Evolutionary conservation across 805 yeast species (phyloP).

Genomic region (Myxozyma vanderwaltii): DNA sequence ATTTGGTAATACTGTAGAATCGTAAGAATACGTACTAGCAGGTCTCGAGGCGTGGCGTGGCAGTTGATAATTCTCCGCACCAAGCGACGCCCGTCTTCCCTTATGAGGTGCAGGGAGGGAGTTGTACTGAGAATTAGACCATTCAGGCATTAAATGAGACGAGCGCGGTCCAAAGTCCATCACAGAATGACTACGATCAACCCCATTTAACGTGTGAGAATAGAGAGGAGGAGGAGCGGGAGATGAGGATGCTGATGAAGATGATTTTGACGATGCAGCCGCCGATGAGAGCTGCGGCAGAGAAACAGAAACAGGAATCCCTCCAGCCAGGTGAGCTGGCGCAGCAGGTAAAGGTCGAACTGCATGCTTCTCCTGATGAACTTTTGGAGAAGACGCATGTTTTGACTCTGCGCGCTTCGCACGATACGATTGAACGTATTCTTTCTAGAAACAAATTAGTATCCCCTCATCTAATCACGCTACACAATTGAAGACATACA

Average conservation of each 20-base stretch:
- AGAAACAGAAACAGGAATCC: background rate
- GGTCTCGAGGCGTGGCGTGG: slow-evolving; percentile 2
- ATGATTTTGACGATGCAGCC: background rate
- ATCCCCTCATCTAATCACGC: background rate
- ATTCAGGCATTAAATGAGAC: slow-evolving; percentile 11
- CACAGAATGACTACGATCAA: slow-evolving; percentile 2
- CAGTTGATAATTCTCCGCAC: background rate
- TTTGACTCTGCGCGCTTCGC: background rate
- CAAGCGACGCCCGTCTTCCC: background rate
- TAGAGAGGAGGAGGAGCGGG: background rate
- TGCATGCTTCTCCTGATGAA: background rate
- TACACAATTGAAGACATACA: background rate
- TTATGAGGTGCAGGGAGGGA: background rate
- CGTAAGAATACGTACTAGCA: slow-evolving; percentile 7
- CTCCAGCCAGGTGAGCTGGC: background rate
- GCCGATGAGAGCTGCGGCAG: background rate
- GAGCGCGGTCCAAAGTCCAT: background rate
- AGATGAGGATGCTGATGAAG: background rate
- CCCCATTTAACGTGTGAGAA: background rate
- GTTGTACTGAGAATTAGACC: slow-evolving; percentile 11
- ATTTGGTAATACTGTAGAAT: slow-evolving; percentile 8
- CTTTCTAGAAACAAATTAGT: background rate
- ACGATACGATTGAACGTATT: slow-evolving; percentile 3
- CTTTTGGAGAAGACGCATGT: background rate
- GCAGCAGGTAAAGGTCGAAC: slow-evolving; percentile 12